Evolutionary conservation across 352 stramenopile genomes (phyloP), one percentile per base, ranked within the genome.

Genomic region (Pythium volutum): DNA sequence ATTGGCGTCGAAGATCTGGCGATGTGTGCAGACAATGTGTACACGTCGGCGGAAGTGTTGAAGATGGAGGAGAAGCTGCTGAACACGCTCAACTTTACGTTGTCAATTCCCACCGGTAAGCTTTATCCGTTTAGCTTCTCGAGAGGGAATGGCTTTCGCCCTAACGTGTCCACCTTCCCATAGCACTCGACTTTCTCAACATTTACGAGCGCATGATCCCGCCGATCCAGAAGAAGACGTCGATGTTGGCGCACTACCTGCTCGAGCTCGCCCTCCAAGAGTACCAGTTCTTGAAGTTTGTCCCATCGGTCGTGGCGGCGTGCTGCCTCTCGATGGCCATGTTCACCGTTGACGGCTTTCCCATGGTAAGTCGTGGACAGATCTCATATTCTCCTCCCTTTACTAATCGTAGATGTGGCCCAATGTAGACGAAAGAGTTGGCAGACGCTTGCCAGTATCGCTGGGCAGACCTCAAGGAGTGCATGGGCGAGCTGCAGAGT

Each of bases 11-110:
- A 96, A 61, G 89, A 97, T 55, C 72, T 97, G 18, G 87, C 89
- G 5, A 94, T 96, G 79, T 97, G 89, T 58, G 89, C 89, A 1
- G 89, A 97, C 68, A 96, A 95, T 53, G 88, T 97, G 10, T 96
- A 96, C 69, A 91, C 81, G 4, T 93, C 87, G 11, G 79, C 82
- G 14, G 84, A 97, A 63, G 89, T 97, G 53, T 66, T 97, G 60
- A 87, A 93, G 67, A 96, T 96, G 81, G 89, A 97, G 67, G 88
- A 97, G 71, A 87, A 95, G 65, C 64, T 97, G 64, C 70, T 97
- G 48, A 96, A 96, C 55, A 92, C 88, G n/a, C 86, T 97, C 54
- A 90, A 95, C 64, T 97, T 97, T 75, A 89, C 82, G 27, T 77
- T 97, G 20, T 89, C 84, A 18, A 81, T 96, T n/a, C 88, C 88